Conservation (phyloP, 257 asterid species). For the Jacaranda copaia region DNA sequence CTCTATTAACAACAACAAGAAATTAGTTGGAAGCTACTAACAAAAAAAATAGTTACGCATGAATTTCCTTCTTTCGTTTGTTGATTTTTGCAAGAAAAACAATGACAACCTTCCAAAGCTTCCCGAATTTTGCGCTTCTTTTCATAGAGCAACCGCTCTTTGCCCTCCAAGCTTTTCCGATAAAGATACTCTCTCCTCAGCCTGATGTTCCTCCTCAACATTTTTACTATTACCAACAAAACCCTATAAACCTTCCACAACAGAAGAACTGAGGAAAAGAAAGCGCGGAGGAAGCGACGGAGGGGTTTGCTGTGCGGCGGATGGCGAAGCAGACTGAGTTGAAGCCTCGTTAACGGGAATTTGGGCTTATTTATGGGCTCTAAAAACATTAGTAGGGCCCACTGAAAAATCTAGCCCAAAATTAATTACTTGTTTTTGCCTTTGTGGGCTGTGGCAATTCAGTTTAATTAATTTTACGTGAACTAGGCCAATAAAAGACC, state of each 20-base stretch:
- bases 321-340: background rate
- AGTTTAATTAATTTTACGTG: background rate
- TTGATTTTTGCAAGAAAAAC: background rate
- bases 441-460: background rate
- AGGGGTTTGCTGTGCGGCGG: background rate
- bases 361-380: background rate
- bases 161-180: conserved; percentile 91
- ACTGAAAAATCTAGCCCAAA: background rate
- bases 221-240: conserved; percentile 27
- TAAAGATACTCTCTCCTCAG: conserved; percentile 84
- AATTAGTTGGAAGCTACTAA: background rate
- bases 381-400: background rate
- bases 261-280: too few relatives aligned
- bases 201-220: conserved; percentile 85
- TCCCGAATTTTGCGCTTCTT: conserved; percentile 86
- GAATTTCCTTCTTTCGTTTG: background rate
- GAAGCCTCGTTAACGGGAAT: background rate
- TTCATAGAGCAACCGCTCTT: conserved; percentile 84
- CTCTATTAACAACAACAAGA: conserved; percentile 53
- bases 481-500: background rate
- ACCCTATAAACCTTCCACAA: too few relatives aligned
- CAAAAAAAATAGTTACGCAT: background rate
- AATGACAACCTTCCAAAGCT: conserved; percentile 70
- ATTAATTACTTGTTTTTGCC: background rate
- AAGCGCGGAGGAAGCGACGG: background rate